Conservation (phyloP, 345 rosid species). For the Syzygium aromaticum region DNA sequence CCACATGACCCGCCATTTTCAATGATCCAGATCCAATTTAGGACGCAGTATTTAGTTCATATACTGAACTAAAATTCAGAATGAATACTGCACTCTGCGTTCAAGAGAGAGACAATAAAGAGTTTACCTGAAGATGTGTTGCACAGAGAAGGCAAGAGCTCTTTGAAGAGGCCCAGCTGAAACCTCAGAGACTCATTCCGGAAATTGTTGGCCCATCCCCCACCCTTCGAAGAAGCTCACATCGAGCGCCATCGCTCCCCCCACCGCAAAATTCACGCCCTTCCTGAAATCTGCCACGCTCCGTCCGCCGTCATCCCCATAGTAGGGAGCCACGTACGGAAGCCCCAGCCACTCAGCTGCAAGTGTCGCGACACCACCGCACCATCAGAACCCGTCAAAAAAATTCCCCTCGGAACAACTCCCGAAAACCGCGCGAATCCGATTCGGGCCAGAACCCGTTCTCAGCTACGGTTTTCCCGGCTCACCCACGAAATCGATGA, state of each 20-base stretch:
- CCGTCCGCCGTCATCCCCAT: slow-evolving; percentile 8
- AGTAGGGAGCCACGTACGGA: slow-evolving; percentile 20
- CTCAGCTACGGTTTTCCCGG: neutral
- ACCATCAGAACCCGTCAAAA: neutral
- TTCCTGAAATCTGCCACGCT: slow-evolving; percentile 1
- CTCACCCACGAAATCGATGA: slow-evolving; percentile 44
- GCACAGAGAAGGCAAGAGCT: slow-evolving; percentile 29
- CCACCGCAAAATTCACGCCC: slow-evolving; percentile 49
- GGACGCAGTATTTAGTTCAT: neutral
- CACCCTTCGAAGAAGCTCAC: slow-evolving; percentile 7
- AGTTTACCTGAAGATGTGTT: slow-evolving; percentile 13
- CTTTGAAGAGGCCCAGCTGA: slow-evolving; percentile 29
- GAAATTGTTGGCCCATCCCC: slow-evolving; percentile 10
- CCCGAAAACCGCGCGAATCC: neutral
- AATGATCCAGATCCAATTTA: neutral
- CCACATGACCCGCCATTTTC: neutral
- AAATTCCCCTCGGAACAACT: neutral
- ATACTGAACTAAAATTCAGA: neutral
- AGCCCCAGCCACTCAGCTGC: slow-evolving; percentile 33
- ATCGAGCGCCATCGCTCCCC: slow-evolving; percentile 39
- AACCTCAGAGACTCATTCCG: slow-evolving; percentile 27
- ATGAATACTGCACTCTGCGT: neutral
- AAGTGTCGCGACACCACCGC: neutral
- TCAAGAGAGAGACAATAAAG: neutral
- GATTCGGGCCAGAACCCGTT: neutral